These are phyloP conservation scores for Cardiospermum halicacabum DNA, from an alignment of 345 rosid genomes.

Conservation along the genomic window DNA sequence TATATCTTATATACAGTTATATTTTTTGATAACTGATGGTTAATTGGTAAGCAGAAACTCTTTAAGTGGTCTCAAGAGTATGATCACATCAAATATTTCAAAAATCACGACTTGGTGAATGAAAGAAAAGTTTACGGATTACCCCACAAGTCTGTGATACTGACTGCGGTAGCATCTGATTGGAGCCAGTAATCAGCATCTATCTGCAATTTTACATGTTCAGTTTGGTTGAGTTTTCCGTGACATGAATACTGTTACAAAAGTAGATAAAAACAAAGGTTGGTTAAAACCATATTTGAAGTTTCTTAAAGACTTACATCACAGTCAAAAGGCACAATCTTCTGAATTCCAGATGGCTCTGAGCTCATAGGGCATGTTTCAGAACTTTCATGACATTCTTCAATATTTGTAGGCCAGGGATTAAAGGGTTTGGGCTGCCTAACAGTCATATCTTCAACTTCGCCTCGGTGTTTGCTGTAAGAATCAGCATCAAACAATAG, in stretches of 20 bases:
- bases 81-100: neutral
- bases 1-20: neutral
- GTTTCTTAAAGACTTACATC: conserved; percentile 38
- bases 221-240: neutral
- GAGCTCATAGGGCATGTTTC: conserved; percentile 9
- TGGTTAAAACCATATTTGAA: neutral
- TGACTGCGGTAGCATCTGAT: conserved; percentile 41
- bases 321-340: conserved; percentile 47
- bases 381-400: conserved; percentile 6
- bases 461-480: conserved; percentile 44
- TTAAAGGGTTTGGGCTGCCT: conserved; percentile 16
- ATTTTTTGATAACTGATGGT: neutral
- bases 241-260: neutral
- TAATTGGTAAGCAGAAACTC: neutral
- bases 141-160: conserved; percentile 59
- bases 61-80: neutral
- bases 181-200: conserved; percentile 70
- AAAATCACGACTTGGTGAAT: conserved; percentile 1
- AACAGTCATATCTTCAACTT: conserved; percentile 26
- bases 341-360: conserved; percentile 40
- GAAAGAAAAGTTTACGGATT: conserved; percentile 4
- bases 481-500: conserved; percentile 14
- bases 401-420: conserved; percentile 11
- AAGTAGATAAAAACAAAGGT: neutral
- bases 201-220: conserved; percentile 29